Percentiles rank a stretch among this genome's conserved stretches.
Evolutionary conservation across 805 yeast species (phyloP).

Genomic region (Starmerella gropengiesseri): DNA sequence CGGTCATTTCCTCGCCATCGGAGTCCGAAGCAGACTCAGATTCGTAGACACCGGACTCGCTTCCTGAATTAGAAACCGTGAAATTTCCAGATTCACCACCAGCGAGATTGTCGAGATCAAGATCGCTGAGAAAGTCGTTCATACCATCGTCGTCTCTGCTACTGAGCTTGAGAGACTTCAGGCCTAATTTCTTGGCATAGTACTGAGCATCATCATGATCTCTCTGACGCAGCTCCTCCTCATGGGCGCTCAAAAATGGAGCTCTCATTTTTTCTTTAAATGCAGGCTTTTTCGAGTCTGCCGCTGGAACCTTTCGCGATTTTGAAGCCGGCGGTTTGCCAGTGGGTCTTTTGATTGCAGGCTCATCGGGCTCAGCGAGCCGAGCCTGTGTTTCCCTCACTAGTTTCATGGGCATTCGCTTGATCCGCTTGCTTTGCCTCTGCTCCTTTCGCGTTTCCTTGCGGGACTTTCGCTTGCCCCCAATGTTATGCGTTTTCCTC

Average conservation of each 20-base stretch:
- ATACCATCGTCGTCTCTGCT: conserved; percentile 59
- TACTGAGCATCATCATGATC: conserved; percentile 74
- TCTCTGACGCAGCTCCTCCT: conserved; percentile 39
- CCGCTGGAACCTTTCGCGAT: not conserved
- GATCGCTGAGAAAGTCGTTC: conserved; percentile 73
- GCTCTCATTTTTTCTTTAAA: conserved; percentile 9
- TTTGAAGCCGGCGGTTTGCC: not conserved
- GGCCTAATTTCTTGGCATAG: conserved; percentile 71
- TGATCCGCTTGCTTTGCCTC: conserved; percentile 17
- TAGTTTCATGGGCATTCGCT: conserved; percentile 1
- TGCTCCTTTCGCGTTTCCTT: conserved; percentile 22
- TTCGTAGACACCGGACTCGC: not conserved
- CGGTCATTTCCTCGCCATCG: conserved; percentile 15
- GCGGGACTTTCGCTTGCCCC: conserved; percentile 16
- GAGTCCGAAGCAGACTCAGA: not conserved
- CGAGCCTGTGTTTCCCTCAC: too few relatives aligned
- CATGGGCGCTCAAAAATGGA: conserved; percentile 32
- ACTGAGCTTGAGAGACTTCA: conserved; percentile 42
- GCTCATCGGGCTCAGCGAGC: too few relatives aligned
- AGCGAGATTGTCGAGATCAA: conserved; percentile 36
- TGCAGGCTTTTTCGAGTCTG: not conserved
- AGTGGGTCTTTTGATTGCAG: not conserved
- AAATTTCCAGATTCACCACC: conserved; percentile 10
- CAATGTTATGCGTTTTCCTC: conserved; percentile 21
- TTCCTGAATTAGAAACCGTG: not conserved